A percentile compares a stretch with the other conserved stretches of the same genome.
phyloP scores from a whole-genome alignment of 768 basidiomycete species.

The Collybia nuda region DNA sequence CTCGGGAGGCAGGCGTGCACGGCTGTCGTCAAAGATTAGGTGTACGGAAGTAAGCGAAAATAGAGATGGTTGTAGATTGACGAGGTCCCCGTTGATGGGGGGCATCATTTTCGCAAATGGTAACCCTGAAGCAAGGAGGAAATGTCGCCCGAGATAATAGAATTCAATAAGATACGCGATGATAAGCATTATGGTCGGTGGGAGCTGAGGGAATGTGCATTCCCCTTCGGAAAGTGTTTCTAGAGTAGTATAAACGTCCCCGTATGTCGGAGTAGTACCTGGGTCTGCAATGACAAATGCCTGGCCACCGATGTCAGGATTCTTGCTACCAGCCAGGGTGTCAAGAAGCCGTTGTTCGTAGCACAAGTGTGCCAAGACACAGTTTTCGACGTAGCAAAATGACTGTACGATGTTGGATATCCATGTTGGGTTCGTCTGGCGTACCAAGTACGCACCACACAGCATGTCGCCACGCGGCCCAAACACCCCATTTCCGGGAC shows the following conservation, averaged over 20 bases:
- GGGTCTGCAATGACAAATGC: constrained; percentile 68
- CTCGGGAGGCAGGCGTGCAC: constrained; percentile 51
- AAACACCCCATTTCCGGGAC: constrained; percentile 79
- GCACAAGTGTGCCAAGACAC: constrained; percentile 65
- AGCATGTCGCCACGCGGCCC: constrained; percentile 76
- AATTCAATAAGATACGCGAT: constrained; percentile 59
- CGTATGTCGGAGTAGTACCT: constrained; percentile 59
- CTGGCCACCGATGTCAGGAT: constrained; percentile 73
- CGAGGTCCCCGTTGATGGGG: constrained; percentile 43
- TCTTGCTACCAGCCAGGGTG: constrained; percentile 23
- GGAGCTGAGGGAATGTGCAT: constrained; percentile 52
- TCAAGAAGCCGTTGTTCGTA: constrained; percentile 76
- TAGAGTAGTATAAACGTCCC: constrained; percentile 60
- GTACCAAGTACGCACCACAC: constrained; percentile 61
- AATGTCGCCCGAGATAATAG: constrained; percentile 48
- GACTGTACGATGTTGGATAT: constrained; percentile 55
- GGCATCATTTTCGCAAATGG: constrained; percentile 40
- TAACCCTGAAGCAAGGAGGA: constrained; percentile 31
- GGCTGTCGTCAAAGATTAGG: constrained; percentile 65
- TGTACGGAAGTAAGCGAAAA: constrained; percentile 55
- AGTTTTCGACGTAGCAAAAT: constrained; percentile 77
- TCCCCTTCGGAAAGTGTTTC: constrained; percentile 57
- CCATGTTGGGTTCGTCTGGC: constrained; percentile 65
- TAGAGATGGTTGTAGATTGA: constrained; percentile 60
- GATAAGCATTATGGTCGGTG: constrained; percentile 64